Evolutionary conservation across 2,329 filamentous ascomycete genomes (phyloP).

Genomic region (Colletotrichum liriopes): DNA sequence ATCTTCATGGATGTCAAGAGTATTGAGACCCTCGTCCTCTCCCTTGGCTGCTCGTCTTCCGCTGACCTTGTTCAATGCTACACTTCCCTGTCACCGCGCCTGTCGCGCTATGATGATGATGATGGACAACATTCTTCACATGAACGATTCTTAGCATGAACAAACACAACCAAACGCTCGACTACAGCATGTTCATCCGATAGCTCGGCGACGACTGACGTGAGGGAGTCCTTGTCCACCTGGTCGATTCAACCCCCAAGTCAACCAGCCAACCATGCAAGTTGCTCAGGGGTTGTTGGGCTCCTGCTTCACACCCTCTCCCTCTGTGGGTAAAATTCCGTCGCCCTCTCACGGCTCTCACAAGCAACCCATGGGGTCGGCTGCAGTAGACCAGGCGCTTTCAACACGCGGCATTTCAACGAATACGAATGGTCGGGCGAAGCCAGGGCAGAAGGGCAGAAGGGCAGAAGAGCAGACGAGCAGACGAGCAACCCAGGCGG

Average conservation of each 20-base stretch:
- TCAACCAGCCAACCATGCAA: conserved; percentile 37
- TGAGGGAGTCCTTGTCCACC: conserved; percentile 15
- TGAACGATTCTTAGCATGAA: conserved; percentile 1
- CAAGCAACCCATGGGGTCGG: conserved; percentile 21
- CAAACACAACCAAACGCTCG: conserved; percentile 6
- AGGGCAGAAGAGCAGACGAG: not conserved
- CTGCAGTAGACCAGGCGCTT: conserved; percentile 26
- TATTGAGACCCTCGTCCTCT: conserved; percentile 12
- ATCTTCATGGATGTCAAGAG: conserved; percentile 29
- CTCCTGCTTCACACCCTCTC: conserved; percentile 33
- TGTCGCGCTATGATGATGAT: not conserved
- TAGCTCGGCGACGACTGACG: conserved; percentile 2
- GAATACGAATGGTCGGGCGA: conserved; percentile 26
- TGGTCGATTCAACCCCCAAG: conserved; percentile 18
- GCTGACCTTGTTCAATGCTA: conserved; percentile 6
- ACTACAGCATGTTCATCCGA: conserved; percentile 22
- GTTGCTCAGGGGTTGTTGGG: conserved; percentile 22
- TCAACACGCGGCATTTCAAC: conserved; percentile 4
- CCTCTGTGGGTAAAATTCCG: conserved; percentile 18
- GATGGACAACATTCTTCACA: conserved; percentile 13
- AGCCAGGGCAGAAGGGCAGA: conserved; percentile 9
- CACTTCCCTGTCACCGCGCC: conserved; percentile 15
- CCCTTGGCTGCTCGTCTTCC: conserved; percentile 5
- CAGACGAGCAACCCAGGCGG: conserved; percentile 8
- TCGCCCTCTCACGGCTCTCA: conserved; percentile 18